Base-by-base conservation (phyloP, 2,329 filamentous ascomycete species). In the Sporothrix brasiliensis region DNA sequence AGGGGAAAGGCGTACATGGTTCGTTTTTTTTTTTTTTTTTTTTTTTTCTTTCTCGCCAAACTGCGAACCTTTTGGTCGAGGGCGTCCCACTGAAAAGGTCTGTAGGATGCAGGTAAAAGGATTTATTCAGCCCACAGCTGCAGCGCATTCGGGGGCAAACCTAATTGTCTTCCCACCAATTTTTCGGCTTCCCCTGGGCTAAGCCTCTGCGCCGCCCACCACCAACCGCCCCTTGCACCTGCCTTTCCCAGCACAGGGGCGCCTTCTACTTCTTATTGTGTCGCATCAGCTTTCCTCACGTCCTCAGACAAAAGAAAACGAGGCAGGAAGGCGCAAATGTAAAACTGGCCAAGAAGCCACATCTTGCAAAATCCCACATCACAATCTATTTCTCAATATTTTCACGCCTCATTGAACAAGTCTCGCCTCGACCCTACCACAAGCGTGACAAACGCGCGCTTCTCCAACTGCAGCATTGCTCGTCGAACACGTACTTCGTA, bases 241-340 rank as follows among this genome's bases (percentile, higher is more conserved):
- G 47, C 49, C 41, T 58, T 30, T 67, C 58, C 49, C n/a, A 49
- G 14, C 24, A 56, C 47, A 27, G 16, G 58, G 58, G 21, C 21
- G 21, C 30, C 61, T 21, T n/a, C 61, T 50, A 67, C 53, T 71
- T 61, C 70, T 50, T 39, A 50, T 69, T 67, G n/a, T 60, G 67
- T 67, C 67, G 53, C 60, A 69, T 54, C 52, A 39, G 47, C 49
- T 49, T n/a, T 54, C 30, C 39, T 63, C 27, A 10, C 13, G n/a
- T 41, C 24, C 39, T 10, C 58, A 61, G 39, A 44, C n/a, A 61
- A 61, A 47, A 34, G 21, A 9, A 50, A 49, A 34, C 44, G 53
- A 41, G 44, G 24, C 54, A 50, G 41, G 44, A 52, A 66, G 47
- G 63, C 44, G 54, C 67, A 13, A 49, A 19, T 30, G 39, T 47